Evolutionary conservation across 1,284 basidiomycete species (phyloP).

Genomic region (Tylopilus sp.): DNA sequence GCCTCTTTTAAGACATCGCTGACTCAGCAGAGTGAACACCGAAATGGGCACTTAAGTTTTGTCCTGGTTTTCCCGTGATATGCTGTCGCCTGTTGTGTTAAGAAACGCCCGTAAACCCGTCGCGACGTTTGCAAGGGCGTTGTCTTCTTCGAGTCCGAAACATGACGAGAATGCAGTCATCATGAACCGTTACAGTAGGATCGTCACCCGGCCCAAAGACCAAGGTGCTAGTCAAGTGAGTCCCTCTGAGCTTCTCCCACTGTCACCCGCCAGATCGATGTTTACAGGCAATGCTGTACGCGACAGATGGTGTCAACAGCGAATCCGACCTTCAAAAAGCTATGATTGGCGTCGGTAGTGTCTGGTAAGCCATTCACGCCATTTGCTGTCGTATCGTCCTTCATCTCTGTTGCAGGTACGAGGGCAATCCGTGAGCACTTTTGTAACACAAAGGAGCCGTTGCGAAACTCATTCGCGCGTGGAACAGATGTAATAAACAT

Average conservation of each 20-base stretch:
- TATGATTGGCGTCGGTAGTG: slow-evolving; percentile 93
- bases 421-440: slow-evolving; percentile 76
- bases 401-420: slow-evolving; percentile 57
- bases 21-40: slow-evolving; percentile 17
- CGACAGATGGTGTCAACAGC: slow-evolving; percentile 80
- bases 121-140: slow-evolving; percentile 34
- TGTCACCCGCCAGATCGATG: slow-evolving; percentile 1
- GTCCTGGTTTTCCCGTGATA: slow-evolving; percentile 1
- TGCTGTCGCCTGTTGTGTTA: slow-evolving; percentile 24
- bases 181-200: slow-evolving; percentile 82
- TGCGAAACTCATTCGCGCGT: slow-evolving; percentile 3
- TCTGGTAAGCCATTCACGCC: slow-evolving; percentile 64
- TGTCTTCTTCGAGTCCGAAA: slow-evolving; percentile 39
- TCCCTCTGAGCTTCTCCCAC: background rate
- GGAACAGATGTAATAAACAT: slow-evolving; percentile 83
- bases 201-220: slow-evolving; percentile 84
- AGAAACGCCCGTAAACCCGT: slow-evolving; percentile 18
- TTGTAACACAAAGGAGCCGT: background rate
- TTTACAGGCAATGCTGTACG: slow-evolving; percentile 93
- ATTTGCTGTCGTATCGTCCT: slow-evolving; percentile 12
- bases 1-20: slow-evolving; percentile 7
- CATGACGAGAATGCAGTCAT: slow-evolving; percentile 52
- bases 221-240: slow-evolving; percentile 89
- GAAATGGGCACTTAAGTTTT: background rate
- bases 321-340: slow-evolving; percentile 87